Percentiles rank a stretch among this genome's conserved stretches.
Conservation (phyloP, 305 asterid species). For the Fraxinus baroniana region DNA sequence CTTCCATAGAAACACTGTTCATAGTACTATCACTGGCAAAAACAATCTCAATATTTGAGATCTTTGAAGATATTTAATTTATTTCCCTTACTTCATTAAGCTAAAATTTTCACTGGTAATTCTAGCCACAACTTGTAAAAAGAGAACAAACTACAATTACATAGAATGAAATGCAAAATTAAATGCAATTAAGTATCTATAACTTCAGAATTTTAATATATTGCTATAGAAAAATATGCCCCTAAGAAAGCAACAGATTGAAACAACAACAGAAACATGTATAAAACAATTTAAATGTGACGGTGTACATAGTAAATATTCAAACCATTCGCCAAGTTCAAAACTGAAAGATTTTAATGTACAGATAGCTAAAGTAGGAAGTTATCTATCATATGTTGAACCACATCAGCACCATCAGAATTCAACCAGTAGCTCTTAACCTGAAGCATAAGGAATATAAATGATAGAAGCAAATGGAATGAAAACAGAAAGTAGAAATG, state of each 20-base stretch:
- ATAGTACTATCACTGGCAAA: background rate
- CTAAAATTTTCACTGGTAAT: background rate
- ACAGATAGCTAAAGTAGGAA: slow-evolving; percentile 47
- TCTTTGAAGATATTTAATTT: background rate
- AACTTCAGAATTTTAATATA: background rate
- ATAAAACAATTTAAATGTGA: background rate
- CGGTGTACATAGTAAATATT: background rate
- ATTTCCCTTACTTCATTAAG: background rate
- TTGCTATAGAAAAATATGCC: background rate
- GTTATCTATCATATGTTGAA: slow-evolving; percentile 83
- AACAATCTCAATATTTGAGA: background rate
- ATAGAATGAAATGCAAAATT: background rate
- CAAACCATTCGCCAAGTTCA: background rate
- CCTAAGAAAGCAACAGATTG: background rate
- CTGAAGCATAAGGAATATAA: slow-evolving; percentile 31
- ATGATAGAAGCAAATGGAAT: background rate
- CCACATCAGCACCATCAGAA: slow-evolving; percentile 90
- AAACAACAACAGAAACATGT: slow-evolving; percentile 2
- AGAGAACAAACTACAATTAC: background rate
- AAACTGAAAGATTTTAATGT: background rate
- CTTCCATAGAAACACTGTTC: background rate
- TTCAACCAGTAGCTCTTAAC: slow-evolving; percentile 89
- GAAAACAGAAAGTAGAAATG: background rate
- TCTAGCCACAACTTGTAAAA: slow-evolving; percentile 4
- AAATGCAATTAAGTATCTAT: background rate